Evolutionary conservation across 1,284 basidiomycete species (phyloP).

Genomic region (Gomphus bonarii): DNA sequence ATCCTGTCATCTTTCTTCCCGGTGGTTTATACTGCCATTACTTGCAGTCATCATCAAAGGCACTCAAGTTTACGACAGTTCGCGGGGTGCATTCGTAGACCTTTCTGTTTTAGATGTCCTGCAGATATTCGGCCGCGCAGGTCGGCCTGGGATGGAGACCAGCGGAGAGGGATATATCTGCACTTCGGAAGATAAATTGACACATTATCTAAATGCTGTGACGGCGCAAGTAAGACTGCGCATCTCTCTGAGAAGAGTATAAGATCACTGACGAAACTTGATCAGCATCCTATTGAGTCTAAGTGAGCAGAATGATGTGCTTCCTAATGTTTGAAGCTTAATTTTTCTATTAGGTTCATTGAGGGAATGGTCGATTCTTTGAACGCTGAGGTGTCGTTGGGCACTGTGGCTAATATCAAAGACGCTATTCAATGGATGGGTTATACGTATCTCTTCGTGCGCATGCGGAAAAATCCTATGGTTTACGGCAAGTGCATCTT

Average conservation of each 20-base stretch:
- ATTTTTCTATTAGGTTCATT: slow-evolving; percentile 51
- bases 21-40: neutral
- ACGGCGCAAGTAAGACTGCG: slow-evolving; percentile 61
- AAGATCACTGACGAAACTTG: neutral
- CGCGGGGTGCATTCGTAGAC: slow-evolving; percentile 85
- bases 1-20: slow-evolving; percentile 1
- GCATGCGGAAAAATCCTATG: slow-evolving; percentile 90
- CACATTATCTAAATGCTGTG: slow-evolving; percentile 86
- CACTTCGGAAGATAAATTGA: slow-evolving; percentile 87
- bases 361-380: slow-evolving; percentile 84
- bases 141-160: slow-evolving; percentile 90
- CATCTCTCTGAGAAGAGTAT: neutral
- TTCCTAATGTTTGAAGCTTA: neutral
- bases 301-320: slow-evolving; percentile 41
- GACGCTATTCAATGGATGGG: slow-evolving; percentile 96
- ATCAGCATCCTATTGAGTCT: slow-evolving; percentile 90
- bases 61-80: slow-evolving; percentile 91
- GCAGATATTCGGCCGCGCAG: slow-evolving; percentile 96
- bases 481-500: slow-evolving; percentile 59
- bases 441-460: slow-evolving; percentile 94
- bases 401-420: slow-evolving; percentile 80
- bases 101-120: slow-evolving; percentile 93
- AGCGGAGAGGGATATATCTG: slow-evolving; percentile 98
- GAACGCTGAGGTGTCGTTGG: slow-evolving; percentile 93
- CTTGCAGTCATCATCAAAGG: slow-evolving; percentile 93